Evolutionary conservation across 1,284 basidiomycete genomes (phyloP), one percentile per base, ranked within the genome.

Genomic region (Trametes pubescens): DNA sequence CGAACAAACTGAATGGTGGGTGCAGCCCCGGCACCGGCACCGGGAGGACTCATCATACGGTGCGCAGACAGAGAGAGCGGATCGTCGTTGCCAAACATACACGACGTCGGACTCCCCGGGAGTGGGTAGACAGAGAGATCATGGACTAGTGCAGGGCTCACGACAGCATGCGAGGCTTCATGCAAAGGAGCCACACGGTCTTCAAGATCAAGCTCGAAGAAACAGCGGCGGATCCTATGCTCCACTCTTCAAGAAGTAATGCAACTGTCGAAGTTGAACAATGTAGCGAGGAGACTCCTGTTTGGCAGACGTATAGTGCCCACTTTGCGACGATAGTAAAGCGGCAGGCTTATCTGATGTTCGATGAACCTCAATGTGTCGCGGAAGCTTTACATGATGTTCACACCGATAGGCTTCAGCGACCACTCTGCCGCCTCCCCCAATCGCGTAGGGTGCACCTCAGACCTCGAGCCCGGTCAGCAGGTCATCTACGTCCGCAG

Each of bases 391-490:
- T 55, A 13, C 18, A 37, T 46, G 63, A 67, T 67, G 51, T 65
- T 67, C 66, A 51, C 66, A 65, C 66, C 66, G 63, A 67, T 67
- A 67, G 66, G 63, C 66, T 67, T 65, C 58, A 61, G 24, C 44
- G 57, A 58, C 59, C 29, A n/a, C 26, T n/a, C 11, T 24, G 46
- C 35, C 44, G 52, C 37, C 51, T 43, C 34, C 43, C 44, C 16
- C n/a, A 38, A 18, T 7, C 55, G 47, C 34, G 44, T 53, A 49
- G 44, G 51, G 57, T 18, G 16, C 26, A 2, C 26, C 21, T 22
- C 26, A 14, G 53, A 46, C 57, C 38, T 37, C 43, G 26, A 57
- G 6, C 7, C 40, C 29, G n/a, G 62, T 67, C 65, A 67, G 59
- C 65, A 62, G 65, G 51, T 40, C 62, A 57, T 11, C 32, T 22